Evolutionary conservation across 306 rosid species (phyloP).

Genomic region (Alnus glutinosa): DNA sequence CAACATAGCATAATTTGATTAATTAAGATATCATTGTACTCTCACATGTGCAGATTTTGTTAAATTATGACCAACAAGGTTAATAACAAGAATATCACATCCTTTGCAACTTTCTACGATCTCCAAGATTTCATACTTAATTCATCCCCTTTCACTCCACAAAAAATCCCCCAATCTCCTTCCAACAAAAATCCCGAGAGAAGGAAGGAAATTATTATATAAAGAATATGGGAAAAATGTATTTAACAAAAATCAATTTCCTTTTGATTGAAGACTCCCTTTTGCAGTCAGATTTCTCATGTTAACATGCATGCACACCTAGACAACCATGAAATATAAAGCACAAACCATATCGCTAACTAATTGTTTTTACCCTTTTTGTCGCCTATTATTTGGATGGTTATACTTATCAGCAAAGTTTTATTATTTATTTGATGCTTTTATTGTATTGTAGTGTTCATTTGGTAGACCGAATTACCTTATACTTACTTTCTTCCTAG

Average conservation of each 20-base stretch:
- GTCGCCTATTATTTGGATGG: background rate
- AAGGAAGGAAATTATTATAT: background rate
- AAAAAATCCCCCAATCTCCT: background rate
- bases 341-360: background rate
- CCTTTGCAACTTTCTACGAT: background rate
- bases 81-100: background rate
- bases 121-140: background rate
- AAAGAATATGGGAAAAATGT: no score
- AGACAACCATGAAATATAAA: background rate
- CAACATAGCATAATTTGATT: no score
- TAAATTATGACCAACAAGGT: background rate
- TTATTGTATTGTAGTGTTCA: background rate
- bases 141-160: background rate
- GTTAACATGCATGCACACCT: no score
- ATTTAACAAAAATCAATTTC: no score
- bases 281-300: background rate
- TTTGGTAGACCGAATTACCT: background rate
- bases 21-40: no score
- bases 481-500: background rate
- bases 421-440: background rate
- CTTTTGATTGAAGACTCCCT: background rate
- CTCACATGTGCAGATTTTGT: no score
- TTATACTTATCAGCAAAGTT: background rate
- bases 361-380: background rate
- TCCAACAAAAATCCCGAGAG: background rate